phyloP scores from a whole-genome alignment of 768 basidiomycete genomes.

The Boletus reticuloceps region DNA sequence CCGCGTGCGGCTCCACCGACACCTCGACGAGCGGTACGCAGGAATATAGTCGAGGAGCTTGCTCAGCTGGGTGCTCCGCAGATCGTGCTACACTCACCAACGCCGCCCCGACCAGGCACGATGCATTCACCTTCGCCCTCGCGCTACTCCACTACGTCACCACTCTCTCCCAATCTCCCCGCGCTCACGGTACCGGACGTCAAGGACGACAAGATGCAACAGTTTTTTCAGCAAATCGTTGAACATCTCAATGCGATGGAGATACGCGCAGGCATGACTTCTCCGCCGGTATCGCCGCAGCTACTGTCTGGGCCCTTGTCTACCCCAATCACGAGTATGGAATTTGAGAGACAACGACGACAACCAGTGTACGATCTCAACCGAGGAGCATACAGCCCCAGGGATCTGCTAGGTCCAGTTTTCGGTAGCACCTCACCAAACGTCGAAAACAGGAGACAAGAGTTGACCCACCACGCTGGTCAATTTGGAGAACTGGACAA shows the following conservation, averaged over 20 bases:
- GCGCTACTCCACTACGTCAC: slow-evolving; percentile 28
- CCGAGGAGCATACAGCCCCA: slow-evolving; percentile 8
- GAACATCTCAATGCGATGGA: slow-evolving; percentile 77
- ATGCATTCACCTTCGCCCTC: slow-evolving; percentile 21
- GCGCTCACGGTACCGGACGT: slow-evolving; percentile 63
- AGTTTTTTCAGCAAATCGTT: slow-evolving; percentile 84
- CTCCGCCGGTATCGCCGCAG: slow-evolving; percentile 16
- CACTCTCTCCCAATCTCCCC: slow-evolving; percentile 39
- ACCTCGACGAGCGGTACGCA: slow-evolving; percentile 52
- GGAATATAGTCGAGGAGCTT: slow-evolving; percentile 19
- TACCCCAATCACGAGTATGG: slow-evolving; percentile 13
- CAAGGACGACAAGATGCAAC: slow-evolving; percentile 72
- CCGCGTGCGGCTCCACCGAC: slow-evolving; percentile 59
- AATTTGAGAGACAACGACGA: slow-evolving; percentile 19
- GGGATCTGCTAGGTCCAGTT: slow-evolving; percentile 37
- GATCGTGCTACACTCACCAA: slow-evolving; percentile 26
- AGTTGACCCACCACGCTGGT: neutral
- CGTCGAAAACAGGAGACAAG: neutral
- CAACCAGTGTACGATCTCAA: slow-evolving; percentile 5
- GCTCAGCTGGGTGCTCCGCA: slow-evolving; percentile 15
- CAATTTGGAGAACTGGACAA: slow-evolving; percentile 44
- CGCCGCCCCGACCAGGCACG: slow-evolving; percentile 23
- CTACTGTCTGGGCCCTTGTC: slow-evolving; percentile 7
- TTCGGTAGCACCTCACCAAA: slow-evolving; percentile 12
- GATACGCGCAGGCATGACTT: slow-evolving; percentile 39